These are phyloP conservation scores for Nannochloropsis oceanica DNA, from an alignment of 108 stramenopile species.

Conservation along the genomic window DNA sequence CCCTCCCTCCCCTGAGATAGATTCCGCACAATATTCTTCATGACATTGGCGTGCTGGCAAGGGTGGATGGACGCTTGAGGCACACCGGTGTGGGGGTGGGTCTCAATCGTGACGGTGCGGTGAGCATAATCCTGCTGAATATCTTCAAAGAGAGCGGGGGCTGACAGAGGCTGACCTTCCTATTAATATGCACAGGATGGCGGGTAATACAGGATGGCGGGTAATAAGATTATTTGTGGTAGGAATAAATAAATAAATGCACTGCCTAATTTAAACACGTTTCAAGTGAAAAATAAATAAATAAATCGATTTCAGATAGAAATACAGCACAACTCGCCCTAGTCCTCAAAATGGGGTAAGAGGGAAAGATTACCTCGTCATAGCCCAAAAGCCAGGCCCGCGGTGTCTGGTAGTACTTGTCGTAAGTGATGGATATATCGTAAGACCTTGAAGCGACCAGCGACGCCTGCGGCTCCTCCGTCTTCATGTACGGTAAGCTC, in stretches of 20 bases:
- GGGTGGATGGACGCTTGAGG: slow-evolving; percentile 90
- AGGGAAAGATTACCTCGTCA: slow-evolving; percentile 34
- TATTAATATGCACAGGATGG: not conserved
- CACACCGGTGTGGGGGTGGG: slow-evolving; percentile 66
- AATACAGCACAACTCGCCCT: too few relatives aligned
- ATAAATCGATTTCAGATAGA: too few relatives aligned
- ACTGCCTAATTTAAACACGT: too few relatives aligned
- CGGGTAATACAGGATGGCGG: too few relatives aligned
- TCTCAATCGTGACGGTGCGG: slow-evolving; percentile 93
- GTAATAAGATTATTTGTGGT: too few relatives aligned
- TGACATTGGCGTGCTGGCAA: slow-evolving; percentile 94
- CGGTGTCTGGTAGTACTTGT: slow-evolving; percentile 96
- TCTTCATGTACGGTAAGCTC: not conserved
- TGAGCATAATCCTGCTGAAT: slow-evolving; percentile 85
- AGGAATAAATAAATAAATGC: too few relatives aligned
- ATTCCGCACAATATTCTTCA: slow-evolving; percentile 88
- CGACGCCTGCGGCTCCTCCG: slow-evolving; percentile 39
- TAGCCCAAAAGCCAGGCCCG: slow-evolving; percentile 91
- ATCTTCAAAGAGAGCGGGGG: slow-evolving; percentile 87
- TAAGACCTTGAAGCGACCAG: slow-evolving; percentile 74
- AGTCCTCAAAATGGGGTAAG: too few relatives aligned
- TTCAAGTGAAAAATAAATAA: too few relatives aligned
- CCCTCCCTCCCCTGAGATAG: slow-evolving; percentile 51
- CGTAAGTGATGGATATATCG: slow-evolving; percentile 90
- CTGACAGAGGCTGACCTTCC: slow-evolving; percentile 55